Evolutionary conservation across 179 eudicot genomes (phyloP).

Genomic region (Silene vulgaris): DNA sequence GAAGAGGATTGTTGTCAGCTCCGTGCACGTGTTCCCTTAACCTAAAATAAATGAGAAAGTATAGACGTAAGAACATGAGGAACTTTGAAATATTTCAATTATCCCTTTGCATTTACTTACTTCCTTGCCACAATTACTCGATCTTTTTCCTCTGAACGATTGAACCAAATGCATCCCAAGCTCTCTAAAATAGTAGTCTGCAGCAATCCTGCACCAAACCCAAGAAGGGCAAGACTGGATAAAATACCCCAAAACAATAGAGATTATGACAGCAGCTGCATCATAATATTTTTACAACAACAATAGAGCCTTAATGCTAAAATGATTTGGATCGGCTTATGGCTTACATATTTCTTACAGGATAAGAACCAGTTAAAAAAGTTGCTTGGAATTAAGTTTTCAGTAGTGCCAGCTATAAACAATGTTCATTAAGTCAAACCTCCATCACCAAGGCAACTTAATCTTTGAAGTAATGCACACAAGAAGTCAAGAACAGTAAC

Average conservation of each 20-base stretch:
- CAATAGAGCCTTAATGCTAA: too few relatives aligned
- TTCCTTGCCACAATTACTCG: constrained; percentile 81
- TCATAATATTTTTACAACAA: neutral
- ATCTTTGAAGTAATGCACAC: neutral
- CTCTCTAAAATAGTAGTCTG: constrained; percentile 94
- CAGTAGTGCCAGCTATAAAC: neutral
- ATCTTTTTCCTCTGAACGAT: constrained; percentile 86
- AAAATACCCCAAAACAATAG: neutral
- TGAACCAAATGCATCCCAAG: constrained; percentile 96
- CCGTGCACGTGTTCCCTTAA: constrained; percentile 90
- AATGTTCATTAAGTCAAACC: neutral
- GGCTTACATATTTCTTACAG: neutral
- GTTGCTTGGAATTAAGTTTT: neutral
- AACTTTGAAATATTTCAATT: neutral
- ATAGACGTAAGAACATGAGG: constrained; percentile 19
- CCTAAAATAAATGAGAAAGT: constrained; percentile 42
- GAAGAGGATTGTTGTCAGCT: constrained; percentile 88
- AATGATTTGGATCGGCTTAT: neutral
- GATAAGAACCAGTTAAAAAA: neutral
- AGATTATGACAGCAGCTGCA: neutral
- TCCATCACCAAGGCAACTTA: neutral
- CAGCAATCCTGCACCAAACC: constrained; percentile 56
- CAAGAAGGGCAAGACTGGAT: neutral
- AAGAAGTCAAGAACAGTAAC: neutral
- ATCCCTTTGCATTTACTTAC: constrained; percentile 42